Base-by-base conservation (phyloP, 768 basidiomycete genomes). In the Tulasnella sp. region DNA sequence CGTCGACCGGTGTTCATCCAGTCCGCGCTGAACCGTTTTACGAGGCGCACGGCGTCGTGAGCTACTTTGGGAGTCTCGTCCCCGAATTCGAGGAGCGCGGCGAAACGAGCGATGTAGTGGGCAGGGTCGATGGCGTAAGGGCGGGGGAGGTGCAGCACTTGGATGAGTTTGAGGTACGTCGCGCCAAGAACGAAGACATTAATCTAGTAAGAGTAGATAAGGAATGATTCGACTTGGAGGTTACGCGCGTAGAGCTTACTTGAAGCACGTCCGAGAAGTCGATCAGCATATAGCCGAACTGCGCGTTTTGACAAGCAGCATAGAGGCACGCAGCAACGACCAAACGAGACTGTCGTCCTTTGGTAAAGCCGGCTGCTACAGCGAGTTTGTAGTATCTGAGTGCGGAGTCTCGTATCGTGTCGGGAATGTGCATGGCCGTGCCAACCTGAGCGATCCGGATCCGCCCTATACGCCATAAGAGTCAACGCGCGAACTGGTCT, bases 161-260 rank as follows among this genome's bases (percentile, higher is more conserved):
- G 93, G 14, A 96, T 89, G 36, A 98, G 89, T 78, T 97, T 94
- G 40, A 98, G 89, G 78, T 98, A 99, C 0, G 93, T 95, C 69
- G 94, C 90, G 0, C 97, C 97, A 22, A 99, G 90, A 77, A 95
- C 94, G 77, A 96, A 98, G 14, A 99, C 97, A 78, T 98, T 98
- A 74, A 98, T 92, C 94, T 96, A 76, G n/a, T n/a, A 19, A 64
- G 26, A 62, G 65, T 14, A 73, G 14, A 32, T 19, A 39, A 41
- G 47, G 69, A 32, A n/a, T 62, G 29, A 73, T 36, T 5, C 35
- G 17, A 29, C 59, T 62, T 22, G 19, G 34, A 72, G 19, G 29
- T 62, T 40, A 41, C 14, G 34, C n/a, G 35, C 74, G 39, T 37
- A 19, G 9, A 9, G 14, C 75, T 74, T 75, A 91, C 95, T 83